A percentile compares a stretch with the other conserved stretches of the same genome.
Evolutionary conservation across 345 rosid genomes (phyloP).

Genomic region (Populus euphratica): DNA sequence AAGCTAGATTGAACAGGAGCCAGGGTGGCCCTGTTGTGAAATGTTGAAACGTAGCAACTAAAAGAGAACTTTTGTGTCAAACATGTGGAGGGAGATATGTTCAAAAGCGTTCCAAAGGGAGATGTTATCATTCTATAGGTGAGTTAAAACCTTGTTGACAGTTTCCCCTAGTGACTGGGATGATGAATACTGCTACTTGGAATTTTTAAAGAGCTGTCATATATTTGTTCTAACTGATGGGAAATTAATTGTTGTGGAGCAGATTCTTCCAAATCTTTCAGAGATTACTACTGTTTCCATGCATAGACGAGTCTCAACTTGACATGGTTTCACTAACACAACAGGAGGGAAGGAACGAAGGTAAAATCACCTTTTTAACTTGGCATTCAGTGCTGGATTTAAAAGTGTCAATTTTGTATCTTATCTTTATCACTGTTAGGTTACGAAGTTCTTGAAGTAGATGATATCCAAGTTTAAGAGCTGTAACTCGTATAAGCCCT

Average conservation of each 20-base stretch:
- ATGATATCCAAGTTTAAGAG: not conserved
- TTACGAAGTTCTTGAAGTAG: not conserved
- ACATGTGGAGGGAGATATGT: slow-evolving; percentile 2
- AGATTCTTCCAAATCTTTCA: not conserved
- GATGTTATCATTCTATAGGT: not conserved
- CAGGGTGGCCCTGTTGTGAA: not conserved
- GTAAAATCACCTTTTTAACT: not conserved
- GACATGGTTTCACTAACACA: not conserved
- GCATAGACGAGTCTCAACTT: not conserved
- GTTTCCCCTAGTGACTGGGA: not conserved
- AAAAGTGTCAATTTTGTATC: not conserved
- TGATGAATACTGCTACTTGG: not conserved
- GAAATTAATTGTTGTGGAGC: not conserved
- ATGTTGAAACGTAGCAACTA: not conserved
- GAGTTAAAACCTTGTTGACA: not conserved
- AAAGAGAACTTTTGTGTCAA: not conserved
- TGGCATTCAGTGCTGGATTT: not conserved
- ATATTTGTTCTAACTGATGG: not conserved
- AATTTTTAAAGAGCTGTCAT: not conserved
- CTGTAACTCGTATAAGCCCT: not conserved
- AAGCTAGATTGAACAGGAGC: not conserved
- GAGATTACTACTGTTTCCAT: not conserved
- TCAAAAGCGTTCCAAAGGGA: not conserved
- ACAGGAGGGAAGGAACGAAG: not conserved
- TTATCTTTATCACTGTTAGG: not conserved